Evolutionary conservation across 106 monocot species (phyloP).

Genomic region (Chionographis japonica): DNA sequence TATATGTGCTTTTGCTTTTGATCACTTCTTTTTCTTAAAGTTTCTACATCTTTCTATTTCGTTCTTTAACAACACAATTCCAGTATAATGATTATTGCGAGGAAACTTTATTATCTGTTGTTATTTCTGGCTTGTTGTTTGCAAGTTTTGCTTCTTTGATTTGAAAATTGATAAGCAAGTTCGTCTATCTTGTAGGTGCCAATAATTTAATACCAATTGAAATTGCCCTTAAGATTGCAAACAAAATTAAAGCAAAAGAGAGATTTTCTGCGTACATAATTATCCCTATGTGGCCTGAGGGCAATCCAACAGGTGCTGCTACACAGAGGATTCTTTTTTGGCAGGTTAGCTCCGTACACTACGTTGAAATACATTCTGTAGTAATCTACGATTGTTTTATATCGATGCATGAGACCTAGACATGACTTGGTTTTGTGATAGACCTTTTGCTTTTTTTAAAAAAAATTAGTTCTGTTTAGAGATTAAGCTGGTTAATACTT

Average conservation of each 20-base stretch:
- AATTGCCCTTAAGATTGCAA: conserved; percentile 90
- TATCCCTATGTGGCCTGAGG: conserved; percentile 98
- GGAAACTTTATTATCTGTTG: no score
- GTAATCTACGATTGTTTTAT: no score
- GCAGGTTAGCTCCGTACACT: conserved; percentile 48
- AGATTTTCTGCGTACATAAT: conserved; percentile 88
- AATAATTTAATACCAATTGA: conserved; percentile 94
- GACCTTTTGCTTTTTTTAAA: no score
- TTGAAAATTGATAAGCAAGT: background rate
- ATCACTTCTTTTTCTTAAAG: no score
- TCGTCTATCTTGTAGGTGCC: conserved; percentile 51
- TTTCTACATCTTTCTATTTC: no score
- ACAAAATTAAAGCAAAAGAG: conserved; percentile 85
- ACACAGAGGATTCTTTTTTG: conserved; percentile 85
- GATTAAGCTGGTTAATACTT: no score
- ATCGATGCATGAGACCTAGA: no score
- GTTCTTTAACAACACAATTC: no score
- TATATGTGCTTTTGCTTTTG: no score
- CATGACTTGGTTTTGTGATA: no score
- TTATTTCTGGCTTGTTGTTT: background rate
- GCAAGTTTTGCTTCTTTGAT: background rate
- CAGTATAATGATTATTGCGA: no score
- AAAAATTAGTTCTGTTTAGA: no score
- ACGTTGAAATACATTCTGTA: conserved; percentile 1
- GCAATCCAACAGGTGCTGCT: conserved; percentile 65